Conservation (phyloP, 2,329 filamentous ascomycete genomes). For the Pseudogymnoascus sp. region DNA sequence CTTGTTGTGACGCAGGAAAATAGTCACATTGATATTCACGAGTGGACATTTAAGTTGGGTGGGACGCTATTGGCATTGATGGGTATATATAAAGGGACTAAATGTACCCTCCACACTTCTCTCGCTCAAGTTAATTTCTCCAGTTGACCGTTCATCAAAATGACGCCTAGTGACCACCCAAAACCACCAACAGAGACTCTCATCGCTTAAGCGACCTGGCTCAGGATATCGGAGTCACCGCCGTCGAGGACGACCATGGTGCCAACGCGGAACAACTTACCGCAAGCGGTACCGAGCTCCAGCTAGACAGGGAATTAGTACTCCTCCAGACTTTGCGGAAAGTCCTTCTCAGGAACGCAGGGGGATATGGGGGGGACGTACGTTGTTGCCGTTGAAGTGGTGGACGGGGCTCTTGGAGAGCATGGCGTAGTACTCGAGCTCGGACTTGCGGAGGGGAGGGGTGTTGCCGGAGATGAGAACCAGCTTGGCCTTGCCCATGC, state of each 20-base stretch:
- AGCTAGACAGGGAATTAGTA: constrained; percentile 65
- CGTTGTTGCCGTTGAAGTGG: constrained; percentile 98
- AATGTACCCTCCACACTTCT: constrained; percentile 2
- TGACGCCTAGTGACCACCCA: background rate
- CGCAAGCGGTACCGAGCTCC: constrained; percentile 94
- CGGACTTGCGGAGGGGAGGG: constrained; percentile 92
- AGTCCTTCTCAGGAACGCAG: constrained; percentile 6
- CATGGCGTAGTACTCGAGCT: constrained; percentile 94
- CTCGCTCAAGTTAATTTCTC: constrained; percentile 4
- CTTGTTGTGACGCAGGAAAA: too few species aligned
- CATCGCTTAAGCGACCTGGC: constrained; percentile 58
- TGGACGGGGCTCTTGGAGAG: constrained; percentile 89
- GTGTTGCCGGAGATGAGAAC: constrained; percentile 95
- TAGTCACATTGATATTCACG: background rate
- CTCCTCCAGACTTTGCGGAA: constrained; percentile 26
- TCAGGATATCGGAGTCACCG: constrained; percentile 96
- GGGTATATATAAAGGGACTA: constrained; percentile 5
- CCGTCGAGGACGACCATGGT: constrained; percentile 96
- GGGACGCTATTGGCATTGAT: constrained; percentile 8
- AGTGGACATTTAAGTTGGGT: background rate
- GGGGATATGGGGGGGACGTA: constrained; percentile 48
- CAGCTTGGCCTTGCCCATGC: constrained; percentile 96
- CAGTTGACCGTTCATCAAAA: background rate
- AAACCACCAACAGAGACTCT: constrained; percentile 1
- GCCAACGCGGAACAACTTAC: constrained; percentile 97